Conservation (phyloP, 2,329 filamentous ascomycete genomes). For the Paraphaeosphaeria sporulosa region DNA sequence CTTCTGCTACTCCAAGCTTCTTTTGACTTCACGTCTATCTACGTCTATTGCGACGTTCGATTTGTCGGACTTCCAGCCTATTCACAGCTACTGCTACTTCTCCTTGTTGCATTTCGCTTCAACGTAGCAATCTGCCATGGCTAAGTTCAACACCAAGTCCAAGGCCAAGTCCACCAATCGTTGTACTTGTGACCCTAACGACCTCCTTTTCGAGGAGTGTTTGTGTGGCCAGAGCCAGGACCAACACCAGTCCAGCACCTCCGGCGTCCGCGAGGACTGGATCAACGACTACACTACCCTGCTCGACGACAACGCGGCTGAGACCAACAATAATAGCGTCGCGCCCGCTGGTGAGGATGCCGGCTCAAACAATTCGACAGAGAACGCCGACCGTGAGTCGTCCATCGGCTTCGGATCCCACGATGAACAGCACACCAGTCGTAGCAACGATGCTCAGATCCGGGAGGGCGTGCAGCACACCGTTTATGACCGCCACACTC, state of each 20-base stretch:
- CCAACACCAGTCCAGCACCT: no score
- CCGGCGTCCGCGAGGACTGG: background rate
- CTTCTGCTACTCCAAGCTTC: background rate
- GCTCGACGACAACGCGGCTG: background rate
- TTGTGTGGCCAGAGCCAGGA: no score
- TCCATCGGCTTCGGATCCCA: background rate
- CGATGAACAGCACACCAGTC: background rate
- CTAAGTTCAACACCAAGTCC: background rate
- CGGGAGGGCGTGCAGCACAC: background rate
- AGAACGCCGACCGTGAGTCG: background rate
- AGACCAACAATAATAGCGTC: background rate
- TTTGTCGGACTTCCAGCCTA: background rate
- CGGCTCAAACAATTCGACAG: background rate
- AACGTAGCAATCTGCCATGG: background rate
- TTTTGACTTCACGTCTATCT: conserved; percentile 1
- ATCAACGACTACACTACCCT: background rate
- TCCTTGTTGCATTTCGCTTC: background rate
- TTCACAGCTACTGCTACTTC: background rate
- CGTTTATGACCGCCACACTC: background rate
- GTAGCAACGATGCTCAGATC: background rate
- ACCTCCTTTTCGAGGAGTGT: no score
- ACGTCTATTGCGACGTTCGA: background rate
- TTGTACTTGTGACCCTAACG: no score
- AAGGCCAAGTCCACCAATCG: no score
- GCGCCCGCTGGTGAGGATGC: background rate